Evolutionary conservation across 2,329 filamentous ascomycete genomes (phyloP).

Genomic region (Neonectria punicea): DNA sequence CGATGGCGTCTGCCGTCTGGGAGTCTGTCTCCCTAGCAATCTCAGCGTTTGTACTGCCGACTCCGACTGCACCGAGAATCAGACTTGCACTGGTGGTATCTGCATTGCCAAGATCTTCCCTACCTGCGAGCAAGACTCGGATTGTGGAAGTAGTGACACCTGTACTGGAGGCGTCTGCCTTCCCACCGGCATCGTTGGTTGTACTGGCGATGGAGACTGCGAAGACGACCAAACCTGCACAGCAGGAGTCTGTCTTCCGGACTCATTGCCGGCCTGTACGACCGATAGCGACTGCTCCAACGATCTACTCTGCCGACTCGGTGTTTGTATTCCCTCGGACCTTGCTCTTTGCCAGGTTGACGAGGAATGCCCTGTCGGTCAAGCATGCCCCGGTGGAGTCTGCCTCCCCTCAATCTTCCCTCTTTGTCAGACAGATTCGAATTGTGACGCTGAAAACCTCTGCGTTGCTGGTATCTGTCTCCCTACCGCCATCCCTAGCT

Average conservation of each 20-base stretch:
- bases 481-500: constrained; percentile 3
- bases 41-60: constrained; percentile 9
- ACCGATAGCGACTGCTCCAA: constrained; percentile 6
- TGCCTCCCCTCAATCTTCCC: constrained; percentile 13
- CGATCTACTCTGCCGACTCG: constrained; percentile 12
- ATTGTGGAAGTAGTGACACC: constrained; percentile 4
- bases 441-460: constrained; percentile 1
- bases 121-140: constrained; percentile 2
- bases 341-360: background rate
- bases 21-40: constrained; percentile 11
- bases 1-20: constrained; percentile 13
- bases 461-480: constrained; percentile 11
- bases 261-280: constrained; percentile 8
- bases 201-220: background rate
- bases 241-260: constrained; percentile 8
- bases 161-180: constrained; percentile 18
- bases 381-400: constrained; percentile 18
- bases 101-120: constrained; percentile 13
- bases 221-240: constrained; percentile 11
- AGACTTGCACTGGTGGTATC: constrained; percentile 14
- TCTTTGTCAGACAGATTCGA: constrained; percentile 7
- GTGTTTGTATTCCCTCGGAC: constrained; percentile 7
- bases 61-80: constrained; percentile 1
- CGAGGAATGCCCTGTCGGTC: background rate
- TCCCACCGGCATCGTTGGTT: background rate